These are phyloP conservation scores for Paramecium caudatum DNA, from an alignment of 73 alveolate genomes.

Conservation along the genomic window DNA sequence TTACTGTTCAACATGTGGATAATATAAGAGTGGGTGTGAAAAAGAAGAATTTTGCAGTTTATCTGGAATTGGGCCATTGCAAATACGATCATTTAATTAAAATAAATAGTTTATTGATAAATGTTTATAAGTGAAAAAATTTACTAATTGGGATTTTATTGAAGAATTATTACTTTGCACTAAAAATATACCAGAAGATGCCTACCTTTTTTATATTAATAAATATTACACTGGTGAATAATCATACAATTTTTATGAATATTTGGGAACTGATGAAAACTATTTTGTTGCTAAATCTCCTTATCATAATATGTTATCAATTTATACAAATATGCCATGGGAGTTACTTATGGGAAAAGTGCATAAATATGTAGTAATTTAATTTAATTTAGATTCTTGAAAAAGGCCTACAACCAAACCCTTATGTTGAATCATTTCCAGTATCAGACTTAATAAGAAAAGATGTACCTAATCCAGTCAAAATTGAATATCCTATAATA, in stretches of 20 bases:
- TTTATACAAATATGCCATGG: constrained; percentile 5
- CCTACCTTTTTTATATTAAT: background rate
- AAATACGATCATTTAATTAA: background rate
- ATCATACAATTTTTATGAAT: background rate
- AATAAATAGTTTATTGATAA: background rate
- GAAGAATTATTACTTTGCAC: background rate
- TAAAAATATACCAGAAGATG: background rate
- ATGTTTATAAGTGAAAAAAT: background rate
- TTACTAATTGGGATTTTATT: background rate
- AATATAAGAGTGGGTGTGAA: background rate
- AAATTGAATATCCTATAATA: background rate
- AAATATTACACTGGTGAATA: background rate
- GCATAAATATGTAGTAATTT: background rate
- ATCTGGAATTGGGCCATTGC: background rate
- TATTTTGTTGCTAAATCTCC: constrained; percentile 1
- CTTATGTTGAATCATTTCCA: background rate
- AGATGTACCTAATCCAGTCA: background rate
- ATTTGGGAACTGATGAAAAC: background rate
- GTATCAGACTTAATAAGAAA: background rate
- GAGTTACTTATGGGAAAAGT: background rate
- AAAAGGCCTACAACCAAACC: background rate
- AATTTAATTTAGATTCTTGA: background rate
- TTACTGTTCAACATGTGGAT: background rate
- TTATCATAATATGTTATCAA: background rate
- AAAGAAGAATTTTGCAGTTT: background rate